A percentile compares a stretch with the other conserved stretches of the same genome.
These are phyloP conservation scores for Eutrema japonicum DNA, from an alignment of 345 rosid genomes.

Conservation along the genomic window DNA sequence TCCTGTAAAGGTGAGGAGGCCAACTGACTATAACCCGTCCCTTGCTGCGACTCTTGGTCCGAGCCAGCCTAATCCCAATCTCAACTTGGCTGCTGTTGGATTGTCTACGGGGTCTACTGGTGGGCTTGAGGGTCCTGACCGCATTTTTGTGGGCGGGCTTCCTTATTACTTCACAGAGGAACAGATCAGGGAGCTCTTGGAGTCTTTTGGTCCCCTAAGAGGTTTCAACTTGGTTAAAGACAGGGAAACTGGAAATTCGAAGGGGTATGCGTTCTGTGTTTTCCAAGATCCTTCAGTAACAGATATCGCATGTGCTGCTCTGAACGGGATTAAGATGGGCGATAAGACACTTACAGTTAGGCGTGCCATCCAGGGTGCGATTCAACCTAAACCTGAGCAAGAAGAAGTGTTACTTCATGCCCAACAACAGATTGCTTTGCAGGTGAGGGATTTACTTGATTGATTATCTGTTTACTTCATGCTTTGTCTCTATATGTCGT, in stretches of 20 bases:
- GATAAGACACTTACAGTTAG: constrained; percentile 97
- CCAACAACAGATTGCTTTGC: constrained; percentile 96
- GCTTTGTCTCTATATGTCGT: not conserved
- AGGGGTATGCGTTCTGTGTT: constrained; percentile 96
- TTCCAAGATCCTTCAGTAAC: constrained; percentile 97
- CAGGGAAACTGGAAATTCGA: constrained; percentile 96
- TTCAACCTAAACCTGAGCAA: constrained; percentile 96
- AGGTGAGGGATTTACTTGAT: constrained; percentile 54
- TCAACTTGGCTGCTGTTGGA: constrained; percentile 94
- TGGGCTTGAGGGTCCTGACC: constrained; percentile 99
- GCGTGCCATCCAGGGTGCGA: constrained; percentile 89
- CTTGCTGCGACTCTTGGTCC: constrained; percentile 99
- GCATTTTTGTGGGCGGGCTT: constrained; percentile 95
- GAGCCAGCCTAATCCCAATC: constrained; percentile 95
- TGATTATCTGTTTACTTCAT: not conserved
- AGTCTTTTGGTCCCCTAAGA: constrained; percentile 89
- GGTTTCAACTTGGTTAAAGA: constrained; percentile 98
- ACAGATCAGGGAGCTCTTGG: constrained; percentile 94
- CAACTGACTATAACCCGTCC: constrained; percentile 93
- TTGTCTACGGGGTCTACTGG: constrained; percentile 88
- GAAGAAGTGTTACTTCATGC: constrained; percentile 87
- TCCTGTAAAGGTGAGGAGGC: constrained; percentile 98
- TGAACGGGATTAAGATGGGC: constrained; percentile 97
- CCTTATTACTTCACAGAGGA: constrained; percentile 95
- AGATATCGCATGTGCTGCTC: constrained; percentile 93